Percentiles rank a stretch among this genome's conserved stretches.
These are phyloP conservation scores for Apiotrichum gracile DNA, from an alignment of 1,284 basidiomycete species.

Conservation along the genomic window DNA sequence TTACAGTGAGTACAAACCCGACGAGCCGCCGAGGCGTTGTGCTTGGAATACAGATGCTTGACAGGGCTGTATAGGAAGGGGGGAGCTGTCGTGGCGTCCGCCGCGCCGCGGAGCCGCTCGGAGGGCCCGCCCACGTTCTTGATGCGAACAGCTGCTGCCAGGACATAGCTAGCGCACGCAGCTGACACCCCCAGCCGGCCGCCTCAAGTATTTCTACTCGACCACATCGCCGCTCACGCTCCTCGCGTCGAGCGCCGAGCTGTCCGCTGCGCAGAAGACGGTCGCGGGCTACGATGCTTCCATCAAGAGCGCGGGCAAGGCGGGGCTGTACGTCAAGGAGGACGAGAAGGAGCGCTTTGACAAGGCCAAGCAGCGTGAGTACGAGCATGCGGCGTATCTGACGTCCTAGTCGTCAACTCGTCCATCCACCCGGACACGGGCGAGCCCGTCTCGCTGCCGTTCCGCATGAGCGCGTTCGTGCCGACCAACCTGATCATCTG, in stretches of 20 bases:
- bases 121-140: neutral
- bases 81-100: too few species aligned
- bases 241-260: conserved; percentile 45
- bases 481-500: conserved; percentile 51
- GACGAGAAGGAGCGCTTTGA: conserved; percentile 42
- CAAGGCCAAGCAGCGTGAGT: conserved; percentile 49
- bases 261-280: conserved; percentile 38
- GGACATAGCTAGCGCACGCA: neutral
- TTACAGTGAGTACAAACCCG: conserved; percentile 33
- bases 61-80: neutral
- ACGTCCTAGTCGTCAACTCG: conserved; percentile 45
- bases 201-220: conserved; percentile 51
- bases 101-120: too few species aligned
- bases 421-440: conserved; percentile 52
- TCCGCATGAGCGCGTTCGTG: conserved; percentile 53
- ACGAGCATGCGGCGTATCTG: neutral
- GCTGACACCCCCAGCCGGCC: conserved; percentile 38
- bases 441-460: conserved; percentile 50
- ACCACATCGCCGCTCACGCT: conserved; percentile 54
- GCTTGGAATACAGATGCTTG: neutral
- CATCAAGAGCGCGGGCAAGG: conserved; percentile 39
- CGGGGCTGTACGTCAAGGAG: conserved; percentile 39
- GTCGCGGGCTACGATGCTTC: conserved; percentile 41
- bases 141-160: neutral
- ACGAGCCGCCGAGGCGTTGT: too few species aligned